A percentile compares a stretch with the other conserved stretches of the same genome.
Conservation (phyloP, 768 basidiomycete species). For the Artomyces pyxidatus region DNA sequence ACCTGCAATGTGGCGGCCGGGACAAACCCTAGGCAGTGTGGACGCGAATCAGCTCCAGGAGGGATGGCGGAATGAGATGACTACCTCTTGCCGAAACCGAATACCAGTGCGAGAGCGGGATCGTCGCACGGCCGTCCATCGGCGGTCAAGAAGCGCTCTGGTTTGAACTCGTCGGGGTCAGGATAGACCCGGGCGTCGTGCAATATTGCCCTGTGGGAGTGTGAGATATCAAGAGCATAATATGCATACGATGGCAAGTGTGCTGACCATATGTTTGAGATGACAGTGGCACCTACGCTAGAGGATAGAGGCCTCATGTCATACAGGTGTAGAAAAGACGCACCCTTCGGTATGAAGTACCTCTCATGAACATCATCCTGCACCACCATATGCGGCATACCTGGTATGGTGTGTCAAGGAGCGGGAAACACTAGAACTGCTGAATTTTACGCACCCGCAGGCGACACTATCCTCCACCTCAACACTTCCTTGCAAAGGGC, state of each 20-base stretch:
- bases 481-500: constrained; percentile 48
- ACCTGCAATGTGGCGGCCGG: no score
- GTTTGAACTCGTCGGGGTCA: constrained; percentile 39
- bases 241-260: neutral
- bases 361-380: constrained; percentile 59
- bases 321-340: neutral
- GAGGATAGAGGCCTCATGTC: neutral
- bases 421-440: neutral
- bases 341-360: constrained; percentile 54
- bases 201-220: constrained; percentile 34
- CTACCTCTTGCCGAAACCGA: constrained; percentile 15
- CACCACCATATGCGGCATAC: constrained; percentile 55
- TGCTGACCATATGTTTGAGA: constrained; percentile 55
- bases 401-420: constrained; percentile 24
- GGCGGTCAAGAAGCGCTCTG: constrained; percentile 34
- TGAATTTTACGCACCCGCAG: constrained; percentile 37
- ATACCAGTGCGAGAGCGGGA: neutral
- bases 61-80: no score
- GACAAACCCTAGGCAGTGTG: no score
- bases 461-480: constrained; percentile 54
- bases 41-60: no score
- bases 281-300: constrained; percentile 33
- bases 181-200: constrained; percentile 39
- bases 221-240: neutral
- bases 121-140: neutral